Percentiles rank a stretch among this genome's conserved stretches.
These are phyloP conservation scores for Colletotrichum theobromicola DNA, from an alignment of 2,329 filamentous ascomycete species.

Conservation along the genomic window DNA sequence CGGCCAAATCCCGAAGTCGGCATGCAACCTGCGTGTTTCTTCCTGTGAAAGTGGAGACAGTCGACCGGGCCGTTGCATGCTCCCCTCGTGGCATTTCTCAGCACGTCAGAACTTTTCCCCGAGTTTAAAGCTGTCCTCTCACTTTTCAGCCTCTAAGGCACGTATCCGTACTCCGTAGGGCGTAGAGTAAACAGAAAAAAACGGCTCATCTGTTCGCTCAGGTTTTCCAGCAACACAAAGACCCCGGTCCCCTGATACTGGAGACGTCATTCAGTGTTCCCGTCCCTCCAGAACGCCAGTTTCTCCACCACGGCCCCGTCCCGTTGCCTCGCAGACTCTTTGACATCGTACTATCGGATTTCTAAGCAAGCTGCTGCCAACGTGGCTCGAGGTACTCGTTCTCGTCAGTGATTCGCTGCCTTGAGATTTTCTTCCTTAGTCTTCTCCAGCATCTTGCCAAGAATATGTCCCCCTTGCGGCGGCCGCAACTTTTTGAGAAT, in stretches of 20 bases:
- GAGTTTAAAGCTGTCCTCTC: background rate
- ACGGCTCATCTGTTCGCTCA: background rate
- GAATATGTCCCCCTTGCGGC: background rate
- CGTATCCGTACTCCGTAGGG: background rate
- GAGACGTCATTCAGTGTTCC: conserved; percentile 3
- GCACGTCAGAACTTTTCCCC: conserved; percentile 11
- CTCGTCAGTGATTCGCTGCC: background rate
- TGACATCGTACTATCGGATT: conserved; percentile 14
- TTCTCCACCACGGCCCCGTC: conserved; percentile 6
- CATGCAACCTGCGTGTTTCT: background rate
- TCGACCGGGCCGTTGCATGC: background rate
- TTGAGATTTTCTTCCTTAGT: background rate
- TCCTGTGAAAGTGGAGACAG: background rate
- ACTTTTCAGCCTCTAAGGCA: background rate
- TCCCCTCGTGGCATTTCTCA: conserved; percentile 18
- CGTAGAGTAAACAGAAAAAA: background rate
- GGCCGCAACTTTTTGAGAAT: background rate
- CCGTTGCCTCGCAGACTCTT: conserved; percentile 9
- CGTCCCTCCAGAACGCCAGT: background rate
- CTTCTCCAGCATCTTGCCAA: background rate
- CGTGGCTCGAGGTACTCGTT: background rate
- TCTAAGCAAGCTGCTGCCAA: conserved; percentile 11
- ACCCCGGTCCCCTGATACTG: background rate
- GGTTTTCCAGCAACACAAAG: background rate
- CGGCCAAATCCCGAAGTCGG: background rate